phyloP scores from a whole-genome alignment of 352 stramenopile species.

The Globisporangium megalacanthum region DNA sequence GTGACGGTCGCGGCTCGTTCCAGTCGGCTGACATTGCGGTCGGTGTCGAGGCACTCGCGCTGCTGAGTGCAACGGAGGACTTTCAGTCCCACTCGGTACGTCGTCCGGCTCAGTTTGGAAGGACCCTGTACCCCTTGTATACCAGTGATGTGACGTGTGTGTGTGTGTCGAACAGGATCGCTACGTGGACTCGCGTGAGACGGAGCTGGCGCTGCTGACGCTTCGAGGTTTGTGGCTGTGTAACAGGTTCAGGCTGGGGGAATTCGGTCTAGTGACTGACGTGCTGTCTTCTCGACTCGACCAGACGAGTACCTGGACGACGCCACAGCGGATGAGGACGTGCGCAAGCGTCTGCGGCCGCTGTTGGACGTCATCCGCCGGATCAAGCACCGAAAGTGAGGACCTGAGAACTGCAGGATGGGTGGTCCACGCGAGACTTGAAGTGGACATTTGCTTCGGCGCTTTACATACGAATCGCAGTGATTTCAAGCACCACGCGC shows the following conservation, averaged over 20 bases:
- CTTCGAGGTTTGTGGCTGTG: slow-evolving; percentile 32
- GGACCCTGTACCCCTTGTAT: not conserved
- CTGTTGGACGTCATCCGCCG: slow-evolving; percentile 55
- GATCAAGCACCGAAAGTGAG: slow-evolving; percentile 18
- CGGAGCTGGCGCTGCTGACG: slow-evolving; percentile 40
- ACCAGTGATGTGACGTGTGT: not conserved
- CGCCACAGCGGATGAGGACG: slow-evolving; percentile 49
- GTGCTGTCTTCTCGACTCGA: not conserved
- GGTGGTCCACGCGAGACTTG: slow-evolving; percentile 2
- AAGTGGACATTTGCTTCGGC: not conserved
- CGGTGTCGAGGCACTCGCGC: slow-evolving; percentile 59
- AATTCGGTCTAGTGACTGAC: not conserved
- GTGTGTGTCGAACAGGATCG: slow-evolving; percentile 16
- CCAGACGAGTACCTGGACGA: slow-evolving; percentile 69
- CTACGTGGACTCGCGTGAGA: slow-evolving; percentile 61
- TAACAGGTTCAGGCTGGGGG: not conserved
- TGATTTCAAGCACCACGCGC: not conserved
- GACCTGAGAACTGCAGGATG: slow-evolving; percentile 2
- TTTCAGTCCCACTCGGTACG: slow-evolving; percentile 61
- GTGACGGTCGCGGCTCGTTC: not conserved
- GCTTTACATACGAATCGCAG: slow-evolving; percentile 1
- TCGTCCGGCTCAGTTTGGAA: not conserved
- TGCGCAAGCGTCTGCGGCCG: slow-evolving; percentile 66
- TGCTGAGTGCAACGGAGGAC: slow-evolving; percentile 82
- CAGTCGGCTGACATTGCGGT: slow-evolving; percentile 46